Conservation (phyloP, 2,329 filamentous ascomycete species). For the Lasiodiplodia theobromae region DNA sequence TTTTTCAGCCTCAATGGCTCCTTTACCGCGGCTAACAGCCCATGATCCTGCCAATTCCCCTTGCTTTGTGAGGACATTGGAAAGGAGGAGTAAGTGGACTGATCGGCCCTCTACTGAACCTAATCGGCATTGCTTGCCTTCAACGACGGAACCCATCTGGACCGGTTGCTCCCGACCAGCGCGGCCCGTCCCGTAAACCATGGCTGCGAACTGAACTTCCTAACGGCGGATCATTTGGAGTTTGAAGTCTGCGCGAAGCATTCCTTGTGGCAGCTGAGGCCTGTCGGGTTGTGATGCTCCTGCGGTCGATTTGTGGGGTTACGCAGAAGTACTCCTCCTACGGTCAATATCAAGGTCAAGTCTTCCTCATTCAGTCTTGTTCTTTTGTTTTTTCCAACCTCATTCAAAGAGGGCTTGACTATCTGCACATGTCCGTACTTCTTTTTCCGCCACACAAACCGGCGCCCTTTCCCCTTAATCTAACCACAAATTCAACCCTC, state of each 20-base stretch:
- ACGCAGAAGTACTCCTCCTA: background rate
- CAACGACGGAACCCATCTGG: background rate
- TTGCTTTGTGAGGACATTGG: background rate
- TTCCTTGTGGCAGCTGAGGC: too few species aligned
- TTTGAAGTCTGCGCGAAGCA: background rate
- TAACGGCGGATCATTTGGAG: background rate
- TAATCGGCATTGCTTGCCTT: background rate
- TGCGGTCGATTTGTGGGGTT: background rate
- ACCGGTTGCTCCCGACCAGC: background rate
- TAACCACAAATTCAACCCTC: background rate
- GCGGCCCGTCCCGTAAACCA: slow-evolving; percentile 16
- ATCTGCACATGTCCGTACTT: background rate
- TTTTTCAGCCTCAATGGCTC: background rate
- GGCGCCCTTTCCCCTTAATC: background rate
- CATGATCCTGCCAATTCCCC: background rate
- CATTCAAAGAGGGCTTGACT: background rate
- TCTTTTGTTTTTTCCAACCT: background rate
- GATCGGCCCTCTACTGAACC: background rate
- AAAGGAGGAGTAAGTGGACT: background rate
- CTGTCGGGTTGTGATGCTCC: background rate
- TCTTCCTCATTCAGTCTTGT: background rate
- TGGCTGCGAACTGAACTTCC: background rate
- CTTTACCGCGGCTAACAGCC: background rate
- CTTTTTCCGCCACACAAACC: background rate
- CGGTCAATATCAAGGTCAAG: background rate